Evolutionary conservation across 2,329 filamentous ascomycete genomes (phyloP).

Genomic region (Aspergillus melleus): DNA sequence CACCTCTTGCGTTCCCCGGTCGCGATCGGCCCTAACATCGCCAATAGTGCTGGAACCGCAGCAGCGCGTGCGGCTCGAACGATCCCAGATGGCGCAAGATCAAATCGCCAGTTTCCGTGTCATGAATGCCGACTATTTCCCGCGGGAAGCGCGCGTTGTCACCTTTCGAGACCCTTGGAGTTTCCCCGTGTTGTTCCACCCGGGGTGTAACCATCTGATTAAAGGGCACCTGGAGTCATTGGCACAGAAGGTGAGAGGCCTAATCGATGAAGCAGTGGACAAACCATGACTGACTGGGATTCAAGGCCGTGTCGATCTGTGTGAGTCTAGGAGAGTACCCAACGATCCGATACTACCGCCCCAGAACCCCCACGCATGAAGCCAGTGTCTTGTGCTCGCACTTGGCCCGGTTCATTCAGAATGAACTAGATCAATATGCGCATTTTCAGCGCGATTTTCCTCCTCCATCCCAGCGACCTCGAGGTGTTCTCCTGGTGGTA

Average conservation of each 20-base stretch:
- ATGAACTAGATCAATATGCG: constrained; percentile 86
- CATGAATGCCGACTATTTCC: constrained; percentile 84
- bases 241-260: constrained; percentile 90
- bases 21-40: constrained; percentile 21
- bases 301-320: constrained; percentile 79
- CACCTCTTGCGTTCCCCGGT: constrained; percentile 13
- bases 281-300: constrained; percentile 17
- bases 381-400: constrained; percentile 84
- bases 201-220: constrained; percentile 81
- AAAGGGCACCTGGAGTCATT: constrained; percentile 78
- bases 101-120: constrained; percentile 79
- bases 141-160: constrained; percentile 85
- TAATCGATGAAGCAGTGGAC: no score
- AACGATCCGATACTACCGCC: constrained; percentile 86
- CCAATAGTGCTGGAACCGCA: constrained; percentile 64
- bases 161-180: constrained; percentile 95
- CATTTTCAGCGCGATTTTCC: constrained; percentile 83
- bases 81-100: constrained; percentile 66
- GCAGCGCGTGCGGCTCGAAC: constrained; percentile 72
- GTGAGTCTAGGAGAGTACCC: constrained; percentile 93
- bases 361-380: constrained; percentile 74
- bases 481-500: constrained; percentile 80
- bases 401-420: constrained; percentile 85
- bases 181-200: constrained; percentile 90
- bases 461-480: constrained; percentile 68